Percentiles rank a stretch among this genome's conserved stretches.
These are phyloP conservation scores for Trichophyton simii DNA, from an alignment of 2,329 filamentous ascomycete genomes.

Conservation along the genomic window DNA sequence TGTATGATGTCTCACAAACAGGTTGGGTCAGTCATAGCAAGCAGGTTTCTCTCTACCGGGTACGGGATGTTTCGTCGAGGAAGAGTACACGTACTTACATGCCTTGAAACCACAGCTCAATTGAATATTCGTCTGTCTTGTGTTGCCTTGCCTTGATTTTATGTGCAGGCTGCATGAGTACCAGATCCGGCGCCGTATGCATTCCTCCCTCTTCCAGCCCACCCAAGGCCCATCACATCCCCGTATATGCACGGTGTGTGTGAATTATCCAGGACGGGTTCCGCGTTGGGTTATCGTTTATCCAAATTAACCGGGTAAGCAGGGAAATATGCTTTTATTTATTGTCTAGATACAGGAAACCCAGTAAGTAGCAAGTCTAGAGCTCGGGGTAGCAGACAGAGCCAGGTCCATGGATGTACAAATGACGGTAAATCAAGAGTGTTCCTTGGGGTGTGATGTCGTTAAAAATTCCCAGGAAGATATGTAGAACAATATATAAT, in stretches of 20 bases:
- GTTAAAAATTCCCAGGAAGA: too few species aligned
- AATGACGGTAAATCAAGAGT: too few species aligned
- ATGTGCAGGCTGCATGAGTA: not conserved
- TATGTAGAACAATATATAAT: too few species aligned
- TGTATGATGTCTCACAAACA: not conserved
- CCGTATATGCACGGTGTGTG: not conserved
- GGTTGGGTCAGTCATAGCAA: not conserved
- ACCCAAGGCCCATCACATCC: not conserved
- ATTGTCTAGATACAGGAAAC: too few species aligned
- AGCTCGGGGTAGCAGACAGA: not conserved
- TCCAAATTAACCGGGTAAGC: not conserved
- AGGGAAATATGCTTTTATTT: not conserved
- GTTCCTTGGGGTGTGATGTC: too few species aligned
- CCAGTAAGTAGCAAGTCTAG: too few species aligned
- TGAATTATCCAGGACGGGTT: not conserved
- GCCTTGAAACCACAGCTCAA: too few species aligned
- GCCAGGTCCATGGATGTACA: not conserved
- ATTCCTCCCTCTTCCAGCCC: not conserved
- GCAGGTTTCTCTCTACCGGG: not conserved
- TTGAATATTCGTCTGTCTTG: not conserved
- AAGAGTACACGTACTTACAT: not conserved
- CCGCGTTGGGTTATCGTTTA: not conserved
- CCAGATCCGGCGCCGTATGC: not conserved
- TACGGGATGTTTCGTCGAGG: not conserved
- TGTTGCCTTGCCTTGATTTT: not conserved